These are phyloP conservation scores for Pleurotus djamor DNA, from an alignment of 768 basidiomycete species.

Conservation along the genomic window DNA sequence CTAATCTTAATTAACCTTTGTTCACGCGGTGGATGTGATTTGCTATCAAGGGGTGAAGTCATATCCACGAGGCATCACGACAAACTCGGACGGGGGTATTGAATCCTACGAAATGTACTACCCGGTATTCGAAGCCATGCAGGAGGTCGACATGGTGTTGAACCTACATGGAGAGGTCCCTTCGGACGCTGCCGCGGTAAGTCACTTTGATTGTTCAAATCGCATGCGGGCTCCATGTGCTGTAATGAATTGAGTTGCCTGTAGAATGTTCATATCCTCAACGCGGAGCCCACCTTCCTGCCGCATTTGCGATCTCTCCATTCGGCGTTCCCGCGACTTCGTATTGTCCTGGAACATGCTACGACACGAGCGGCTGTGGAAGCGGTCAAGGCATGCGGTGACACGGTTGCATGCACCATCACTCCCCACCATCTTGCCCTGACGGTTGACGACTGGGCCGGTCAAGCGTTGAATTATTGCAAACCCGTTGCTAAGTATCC, in stretches of 20 bases:
- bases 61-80: slow-evolving; percentile 96
- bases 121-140: slow-evolving; percentile 91
- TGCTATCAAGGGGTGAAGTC: slow-evolving; percentile 74
- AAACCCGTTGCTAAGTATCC: slow-evolving; percentile 98
- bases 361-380: slow-evolving; percentile 92
- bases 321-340: slow-evolving; percentile 78
- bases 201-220: slow-evolving; percentile 20
- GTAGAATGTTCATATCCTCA: slow-evolving; percentile 89
- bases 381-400: slow-evolving; percentile 72
- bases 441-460: slow-evolving; percentile 96
- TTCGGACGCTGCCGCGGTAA: slow-evolving; percentile 64
- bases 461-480: slow-evolving; percentile 94
- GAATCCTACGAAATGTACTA: slow-evolving; percentile 95
- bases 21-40: slow-evolving; percentile 18
- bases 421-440: slow-evolving; percentile 95
- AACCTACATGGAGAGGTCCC: slow-evolving; percentile 98
- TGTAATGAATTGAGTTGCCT: slow-evolving; percentile 1
- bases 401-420: slow-evolving; percentile 93
- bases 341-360: slow-evolving; percentile 97
- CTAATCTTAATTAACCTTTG: too few species aligned
- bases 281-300: slow-evolving; percentile 89
- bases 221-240: not conserved
- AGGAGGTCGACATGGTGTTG: slow-evolving; percentile 89
- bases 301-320: slow-evolving; percentile 86
- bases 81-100: slow-evolving; percentile 94